Conservation (phyloP, 306 rosid genomes). For the Vachellia collinsii region DNA sequence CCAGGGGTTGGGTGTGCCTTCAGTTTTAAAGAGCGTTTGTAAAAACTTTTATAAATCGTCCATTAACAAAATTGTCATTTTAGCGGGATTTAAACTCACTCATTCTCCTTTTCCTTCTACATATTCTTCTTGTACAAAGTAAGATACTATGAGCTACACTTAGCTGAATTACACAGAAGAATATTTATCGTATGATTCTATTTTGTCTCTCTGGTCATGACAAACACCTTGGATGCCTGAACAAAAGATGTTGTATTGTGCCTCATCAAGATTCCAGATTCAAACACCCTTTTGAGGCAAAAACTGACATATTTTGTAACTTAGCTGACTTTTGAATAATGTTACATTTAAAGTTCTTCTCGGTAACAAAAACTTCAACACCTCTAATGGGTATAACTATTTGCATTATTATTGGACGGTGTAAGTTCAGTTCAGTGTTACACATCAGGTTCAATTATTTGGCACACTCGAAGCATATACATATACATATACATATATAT, state of each 20-base stretch:
- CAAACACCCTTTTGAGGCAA: slow-evolving; percentile 23
- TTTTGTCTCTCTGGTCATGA: slow-evolving; percentile 48
- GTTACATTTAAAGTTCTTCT: background rate
- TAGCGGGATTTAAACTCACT: too few relatives aligned
- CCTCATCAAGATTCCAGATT: slow-evolving; percentile 41
- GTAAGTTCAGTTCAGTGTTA: background rate
- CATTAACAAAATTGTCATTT: too few relatives aligned
- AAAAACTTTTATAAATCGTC: too few relatives aligned
- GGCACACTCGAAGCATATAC: background rate
- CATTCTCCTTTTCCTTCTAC: too few relatives aligned
- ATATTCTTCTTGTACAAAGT: too few relatives aligned
- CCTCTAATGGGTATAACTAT: background rate
- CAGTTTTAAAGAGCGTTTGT: too few relatives aligned
- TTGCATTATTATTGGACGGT: slow-evolving; percentile 34
- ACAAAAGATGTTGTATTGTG: slow-evolving; percentile 33
- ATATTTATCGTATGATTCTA: slow-evolving; percentile 48
- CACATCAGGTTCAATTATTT: slow-evolving; percentile 28
- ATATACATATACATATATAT: too few relatives aligned
- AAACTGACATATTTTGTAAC: slow-evolving; percentile 19
- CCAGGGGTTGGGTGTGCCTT: too few relatives aligned
- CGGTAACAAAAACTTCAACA: background rate
- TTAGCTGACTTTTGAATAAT: background rate
- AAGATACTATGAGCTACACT: too few relatives aligned
- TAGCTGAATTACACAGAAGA: slow-evolving; percentile 19
- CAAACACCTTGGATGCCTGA: slow-evolving; percentile 41